Evolutionary conservation across 2,329 filamentous ascomycete species (phyloP).

Genomic region (Colletotrichum navitas): DNA sequence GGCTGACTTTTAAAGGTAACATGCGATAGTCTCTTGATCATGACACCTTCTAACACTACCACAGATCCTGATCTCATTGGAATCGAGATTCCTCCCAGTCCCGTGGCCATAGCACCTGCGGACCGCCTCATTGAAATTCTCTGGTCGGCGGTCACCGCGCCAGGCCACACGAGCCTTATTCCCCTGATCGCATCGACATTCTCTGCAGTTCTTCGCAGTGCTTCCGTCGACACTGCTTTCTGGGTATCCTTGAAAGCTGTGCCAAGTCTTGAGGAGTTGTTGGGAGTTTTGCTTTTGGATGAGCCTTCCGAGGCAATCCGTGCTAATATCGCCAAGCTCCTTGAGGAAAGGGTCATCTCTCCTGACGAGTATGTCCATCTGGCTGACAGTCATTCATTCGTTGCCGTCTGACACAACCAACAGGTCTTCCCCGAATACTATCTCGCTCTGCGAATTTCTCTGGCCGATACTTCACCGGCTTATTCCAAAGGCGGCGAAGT

Average conservation of each 20-base stretch:
- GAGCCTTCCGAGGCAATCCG: constrained; percentile 54
- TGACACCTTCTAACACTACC: constrained; percentile 41
- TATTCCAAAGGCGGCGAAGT: constrained; percentile 51
- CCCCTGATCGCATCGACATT: constrained; percentile 51
- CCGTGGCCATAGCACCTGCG: constrained; percentile 44
- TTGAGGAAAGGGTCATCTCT: constrained; percentile 47
- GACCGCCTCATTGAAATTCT: constrained; percentile 50
- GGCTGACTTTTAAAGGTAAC: constrained; percentile 67
- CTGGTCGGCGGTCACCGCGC: constrained; percentile 36
- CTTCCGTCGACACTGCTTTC: constrained; percentile 53
- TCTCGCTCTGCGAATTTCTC: constrained; percentile 59
- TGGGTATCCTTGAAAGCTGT: constrained; percentile 55
- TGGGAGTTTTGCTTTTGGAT: constrained; percentile 54
- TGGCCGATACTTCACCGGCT: constrained; percentile 60
- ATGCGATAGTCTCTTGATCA: not conserved
- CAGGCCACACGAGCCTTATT: constrained; percentile 28
- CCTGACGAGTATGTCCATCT: constrained; percentile 36
- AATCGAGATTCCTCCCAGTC: constrained; percentile 3
- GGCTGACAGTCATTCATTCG: constrained; percentile 38
- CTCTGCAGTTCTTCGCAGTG: constrained; percentile 56
- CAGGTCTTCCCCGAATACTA: constrained; percentile 48
- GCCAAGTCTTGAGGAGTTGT: constrained; percentile 45
- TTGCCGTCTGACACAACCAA: constrained; percentile 37
- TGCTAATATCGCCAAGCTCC: constrained; percentile 51
- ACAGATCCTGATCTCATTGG: constrained; percentile 44